These are phyloP conservation scores for Macrophomina pseudophaseolina DNA, from an alignment of 2,329 filamentous ascomycete species.

Conservation along the genomic window DNA sequence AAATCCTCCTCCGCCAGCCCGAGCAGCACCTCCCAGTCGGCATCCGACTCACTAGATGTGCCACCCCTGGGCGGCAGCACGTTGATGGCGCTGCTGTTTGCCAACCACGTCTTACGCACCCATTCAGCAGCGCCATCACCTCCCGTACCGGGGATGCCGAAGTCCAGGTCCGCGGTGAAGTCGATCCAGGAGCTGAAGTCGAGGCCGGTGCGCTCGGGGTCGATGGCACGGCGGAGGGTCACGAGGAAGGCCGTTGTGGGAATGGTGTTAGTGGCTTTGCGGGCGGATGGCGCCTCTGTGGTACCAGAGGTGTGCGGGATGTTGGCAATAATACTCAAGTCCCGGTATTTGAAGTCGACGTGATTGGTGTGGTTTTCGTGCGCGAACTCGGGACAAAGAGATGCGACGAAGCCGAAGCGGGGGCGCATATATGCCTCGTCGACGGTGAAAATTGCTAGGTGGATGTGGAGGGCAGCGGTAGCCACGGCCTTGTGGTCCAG, in stretches of 20 bases:
- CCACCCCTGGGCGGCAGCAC: constrained; percentile 1
- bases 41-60: not conserved
- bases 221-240: too few species aligned
- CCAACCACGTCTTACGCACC: constrained; percentile 13
- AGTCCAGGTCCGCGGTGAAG: constrained; percentile 4
- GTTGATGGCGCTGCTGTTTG: not conserved
- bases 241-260: too few species aligned
- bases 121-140: not conserved
- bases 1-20: not conserved
- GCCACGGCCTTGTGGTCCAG: too few species aligned
- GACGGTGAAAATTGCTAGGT: too few species aligned
- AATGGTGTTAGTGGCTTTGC: too few species aligned
- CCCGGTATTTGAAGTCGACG: too few species aligned
- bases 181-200: constrained; percentile 17
- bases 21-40: not conserved
- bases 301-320: not conserved
- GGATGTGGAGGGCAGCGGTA: too few species aligned
- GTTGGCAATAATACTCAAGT: not conserved
- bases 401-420: too few species aligned
- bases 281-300: not conserved
- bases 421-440: too few species aligned
- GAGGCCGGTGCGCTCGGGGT: not conserved
- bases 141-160: constrained; percentile 13
- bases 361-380: too few species aligned
- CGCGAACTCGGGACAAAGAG: too few species aligned